phyloP scores from a whole-genome alignment of 2,329 filamentous ascomycete genomes.

The Hymenoscyphus salicellus region DNA sequence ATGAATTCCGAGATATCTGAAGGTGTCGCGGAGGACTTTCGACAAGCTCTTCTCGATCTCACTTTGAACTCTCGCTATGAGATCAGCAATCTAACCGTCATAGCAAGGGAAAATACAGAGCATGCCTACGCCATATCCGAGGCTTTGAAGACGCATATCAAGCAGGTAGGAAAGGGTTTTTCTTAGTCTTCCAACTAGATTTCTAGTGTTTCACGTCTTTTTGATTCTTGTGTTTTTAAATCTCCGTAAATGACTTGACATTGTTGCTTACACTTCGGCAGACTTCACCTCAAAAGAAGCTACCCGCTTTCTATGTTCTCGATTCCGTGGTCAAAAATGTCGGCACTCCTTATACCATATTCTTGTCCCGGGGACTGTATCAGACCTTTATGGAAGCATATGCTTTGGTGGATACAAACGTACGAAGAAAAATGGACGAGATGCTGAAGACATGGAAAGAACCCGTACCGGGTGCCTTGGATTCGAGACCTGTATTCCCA shows the following conservation, averaged over 20 bases:
- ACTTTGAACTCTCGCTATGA: conserved; percentile 88
- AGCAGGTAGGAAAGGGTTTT: conserved; percentile 66
- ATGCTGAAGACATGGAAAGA: conserved; percentile 99
- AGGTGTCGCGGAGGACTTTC: conserved; percentile 93
- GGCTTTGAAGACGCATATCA: conserved; percentile 88
- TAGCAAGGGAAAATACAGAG: conserved; percentile 95
- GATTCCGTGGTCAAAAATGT: conserved; percentile 99
- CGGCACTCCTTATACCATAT: conserved; percentile 93
- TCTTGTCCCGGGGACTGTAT: conserved; percentile 88
- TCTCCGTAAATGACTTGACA: conserved; percentile 23
- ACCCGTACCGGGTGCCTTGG: conserved; percentile 87
- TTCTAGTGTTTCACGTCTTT: conserved; percentile 18
- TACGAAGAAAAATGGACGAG: conserved; percentile 89
- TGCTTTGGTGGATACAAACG: conserved; percentile 76
- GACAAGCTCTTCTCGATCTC: conserved; percentile 86
- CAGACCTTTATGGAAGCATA: conserved; percentile 97
- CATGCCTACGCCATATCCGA: conserved; percentile 91
- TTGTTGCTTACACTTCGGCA: conserved; percentile 42
- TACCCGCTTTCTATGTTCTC: conserved; percentile 94
- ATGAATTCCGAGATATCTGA: conserved; percentile 64
- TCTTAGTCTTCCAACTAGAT: conserved; percentile 29
- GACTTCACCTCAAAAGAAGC: conserved; percentile 83
- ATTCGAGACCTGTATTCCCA: conserved; percentile 88
- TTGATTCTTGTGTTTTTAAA: conserved; percentile 3
- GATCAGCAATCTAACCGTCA: conserved; percentile 95